Evolutionary conservation across 805 yeast genomes (phyloP), one percentile per base, ranked within the genome.

Genomic region (Teunomyces funiuensis): DNA sequence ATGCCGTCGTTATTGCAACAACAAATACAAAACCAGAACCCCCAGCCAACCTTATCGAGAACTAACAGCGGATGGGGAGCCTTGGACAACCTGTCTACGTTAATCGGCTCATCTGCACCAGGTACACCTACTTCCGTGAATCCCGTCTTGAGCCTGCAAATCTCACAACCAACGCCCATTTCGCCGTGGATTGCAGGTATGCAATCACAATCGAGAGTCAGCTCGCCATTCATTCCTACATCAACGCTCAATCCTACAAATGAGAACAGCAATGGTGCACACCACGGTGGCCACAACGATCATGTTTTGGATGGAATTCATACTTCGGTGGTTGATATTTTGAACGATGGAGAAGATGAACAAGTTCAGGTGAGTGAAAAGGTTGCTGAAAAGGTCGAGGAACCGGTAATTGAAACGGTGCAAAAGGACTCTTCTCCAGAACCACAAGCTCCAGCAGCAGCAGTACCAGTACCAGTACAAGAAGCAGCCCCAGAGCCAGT

Each of bases 181-280:
- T 69, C 74, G 4, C 75, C 75, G 4, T 70, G 74, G 76, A 40
- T 60, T 27, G 47, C 66, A 6, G 57, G 63, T 9, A 54, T 57
- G 10, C 68, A 58, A 38, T 50, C 63, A 5, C 59, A 46, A 43
- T 66, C 73, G 3, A 54, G 75, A 17, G 71, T 61, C 15, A 61
- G 57, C 41, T 68, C 74, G 5, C 76, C 76, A 3, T 70, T 69
- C 47, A 61, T 63, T 23, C 62, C 69, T 4, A 6, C 45, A 6
- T n/a, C 40, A 10, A 37, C 31, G 3, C 38, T 37, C 13, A 36
- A 28, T 22, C 36, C 17, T n/a, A 16, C 29, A 25, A 29, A 28
- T n/a, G 41, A 34, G n/a, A 40, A 20, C 11, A 16, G n/a, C 6
- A 16, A 20, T 11, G 26, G 26, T 15, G 22, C 30, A 10, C 20